phyloP scores from a whole-genome alignment of 2,329 filamentous ascomycete species.

The Hyphodiscus sp. region DNA sequence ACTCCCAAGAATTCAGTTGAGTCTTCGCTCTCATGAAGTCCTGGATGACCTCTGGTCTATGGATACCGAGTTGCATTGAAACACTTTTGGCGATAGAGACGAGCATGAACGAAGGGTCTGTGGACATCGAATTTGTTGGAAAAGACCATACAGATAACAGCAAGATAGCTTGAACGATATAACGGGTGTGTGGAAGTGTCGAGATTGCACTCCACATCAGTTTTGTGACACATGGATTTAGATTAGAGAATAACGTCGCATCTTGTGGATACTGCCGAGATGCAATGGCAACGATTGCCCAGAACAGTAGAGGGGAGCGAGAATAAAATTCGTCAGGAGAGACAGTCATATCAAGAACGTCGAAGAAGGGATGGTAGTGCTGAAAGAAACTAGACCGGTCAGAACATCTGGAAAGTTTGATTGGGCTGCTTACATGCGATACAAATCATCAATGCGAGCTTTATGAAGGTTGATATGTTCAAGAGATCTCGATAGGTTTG shows the following conservation, averaged over 20 bases:
- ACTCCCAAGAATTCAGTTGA: neutral
- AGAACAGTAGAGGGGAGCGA: conserved; percentile 7
- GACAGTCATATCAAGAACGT: conserved; percentile 1
- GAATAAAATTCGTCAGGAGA: conserved; percentile 8
- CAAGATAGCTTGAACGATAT: conserved; percentile 1
- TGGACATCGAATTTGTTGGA: conserved; percentile 2
- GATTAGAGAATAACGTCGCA: conserved; percentile 1
- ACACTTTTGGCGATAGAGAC: conserved; percentile 4
- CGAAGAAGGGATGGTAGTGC: conserved; percentile 8
- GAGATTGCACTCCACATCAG: conserved; percentile 3
- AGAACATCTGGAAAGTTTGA: neutral
- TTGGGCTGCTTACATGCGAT: neutral
- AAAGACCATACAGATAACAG: conserved; percentile 3
- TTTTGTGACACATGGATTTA: neutral
- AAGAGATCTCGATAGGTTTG: neutral
- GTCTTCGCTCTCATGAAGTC: conserved; percentile 4
- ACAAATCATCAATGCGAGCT: neutral
- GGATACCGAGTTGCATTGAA: conserved; percentile 1
- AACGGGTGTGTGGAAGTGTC: neutral
- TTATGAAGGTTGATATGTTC: neutral
- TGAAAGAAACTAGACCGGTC: neutral
- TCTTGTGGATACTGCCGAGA: conserved; percentile 4
- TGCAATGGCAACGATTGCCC: conserved; percentile 9
- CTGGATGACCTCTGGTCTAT: conserved; percentile 4
- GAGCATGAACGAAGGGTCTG: conserved; percentile 1